Evolutionary conservation across 2,329 filamentous ascomycete species (phyloP), one percentile per base, ranked within the genome.

Genomic region (Ceratocystis cubensis): DNA sequence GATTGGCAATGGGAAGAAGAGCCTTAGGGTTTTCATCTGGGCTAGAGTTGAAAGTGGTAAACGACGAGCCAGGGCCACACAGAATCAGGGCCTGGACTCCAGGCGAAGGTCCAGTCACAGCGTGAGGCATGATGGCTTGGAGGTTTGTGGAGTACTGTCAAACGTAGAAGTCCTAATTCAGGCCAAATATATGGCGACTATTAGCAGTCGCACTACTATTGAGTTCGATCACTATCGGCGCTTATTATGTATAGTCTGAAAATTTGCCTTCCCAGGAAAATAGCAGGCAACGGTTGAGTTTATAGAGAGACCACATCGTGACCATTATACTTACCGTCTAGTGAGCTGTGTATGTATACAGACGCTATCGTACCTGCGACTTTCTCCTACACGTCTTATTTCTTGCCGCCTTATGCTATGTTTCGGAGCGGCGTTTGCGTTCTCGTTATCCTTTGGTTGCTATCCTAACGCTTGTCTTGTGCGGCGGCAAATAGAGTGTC

Each of bases 1-100:
- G 78, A 74, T 94, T 94, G 45, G 89, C 89, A 68, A 94, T 88
- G 5, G 89, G 89, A 6, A 94, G 77, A 25, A 94, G 82, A 8
- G 89, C 89, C 76, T 94, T 94, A 8, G 89, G 89, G 69, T 89
- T 86, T 73, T 92, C 87, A 76, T 88, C 85, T 4, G 89, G 87
- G 69, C 87, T 89, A 2, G 88, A 86, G 1, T 88, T 92, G 74
- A 94, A 93, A 0, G 89, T 93, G 59, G 88, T 86, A 71, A 94
- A 88, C 0, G 88, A 91, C 7, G 87, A 89, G 65, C 89, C 89
- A 28, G 89, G 89, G 2, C 89, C 89, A 74, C 89, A 94, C 63
- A 94, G 81, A 67, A 94, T 90, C 70, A 94, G 78, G 71, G 89
- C 89, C 79, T 93, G 89, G 71, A 94, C 86, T 77, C 88, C 88